A percentile compares a stretch with the other conserved stretches of the same genome.
Evolutionary conservation across 441 rosid genomes (phyloP).

Genomic region (Arabidopsis lyrata): DNA sequence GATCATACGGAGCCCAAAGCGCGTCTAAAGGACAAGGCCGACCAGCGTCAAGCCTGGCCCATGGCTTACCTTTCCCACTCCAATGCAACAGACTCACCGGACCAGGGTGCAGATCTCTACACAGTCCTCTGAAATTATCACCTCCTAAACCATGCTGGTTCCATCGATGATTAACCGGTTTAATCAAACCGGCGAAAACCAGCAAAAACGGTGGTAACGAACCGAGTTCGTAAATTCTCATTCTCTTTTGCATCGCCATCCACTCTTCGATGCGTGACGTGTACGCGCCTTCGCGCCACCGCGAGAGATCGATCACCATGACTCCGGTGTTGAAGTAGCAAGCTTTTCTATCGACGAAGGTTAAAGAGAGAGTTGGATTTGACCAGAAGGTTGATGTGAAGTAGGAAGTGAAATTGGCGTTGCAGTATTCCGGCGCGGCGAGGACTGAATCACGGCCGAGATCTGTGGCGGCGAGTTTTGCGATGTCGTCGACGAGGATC

Average conservation of each 20-base stretch:
- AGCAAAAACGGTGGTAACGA: slow-evolving; percentile 86
- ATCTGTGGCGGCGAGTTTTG: slow-evolving; percentile 70
- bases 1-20: slow-evolving; percentile 96
- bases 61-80: slow-evolving; percentile 99
- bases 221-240: slow-evolving; percentile 88
- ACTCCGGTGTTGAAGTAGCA: slow-evolving; percentile 98
- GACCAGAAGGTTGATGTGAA: slow-evolving; percentile 91
- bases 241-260: slow-evolving; percentile 91
- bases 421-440: slow-evolving; percentile 94
- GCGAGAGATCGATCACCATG: slow-evolving; percentile 87
- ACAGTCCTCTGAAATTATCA: slow-evolving; percentile 81
- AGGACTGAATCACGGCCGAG: slow-evolving; percentile 66
- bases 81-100: slow-evolving; percentile 92
- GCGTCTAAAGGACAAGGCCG: slow-evolving; percentile 93
- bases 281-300: slow-evolving; percentile 84
- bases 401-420: slow-evolving; percentile 89
- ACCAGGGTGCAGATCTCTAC: slow-evolving; percentile 88
- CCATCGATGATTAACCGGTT: slow-evolving; percentile 87
- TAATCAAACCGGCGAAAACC: slow-evolving; percentile 81
- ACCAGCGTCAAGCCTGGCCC: slow-evolving; percentile 86
- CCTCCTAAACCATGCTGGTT: slow-evolving; percentile 96
- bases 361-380: slow-evolving; percentile 72
- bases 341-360: slow-evolving; percentile 63
- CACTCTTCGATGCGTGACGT: slow-evolving; percentile 88
- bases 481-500: slow-evolving; percentile 87